Conservation (phyloP, 768 basidiomycete species). For the Coprinopsis strossmayeri region DNA sequence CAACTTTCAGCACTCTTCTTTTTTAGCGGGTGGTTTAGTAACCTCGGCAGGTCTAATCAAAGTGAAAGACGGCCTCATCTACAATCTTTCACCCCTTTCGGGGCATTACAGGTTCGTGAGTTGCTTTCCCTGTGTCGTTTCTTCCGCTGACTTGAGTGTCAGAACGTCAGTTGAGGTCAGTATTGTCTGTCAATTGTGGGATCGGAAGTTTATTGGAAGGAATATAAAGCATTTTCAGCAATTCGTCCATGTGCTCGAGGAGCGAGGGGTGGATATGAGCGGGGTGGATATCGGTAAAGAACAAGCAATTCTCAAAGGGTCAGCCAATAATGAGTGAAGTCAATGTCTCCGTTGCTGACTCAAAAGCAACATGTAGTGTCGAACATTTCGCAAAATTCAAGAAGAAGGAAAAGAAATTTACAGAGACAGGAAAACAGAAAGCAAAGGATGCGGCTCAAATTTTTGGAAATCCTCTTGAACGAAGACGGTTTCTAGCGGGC, state of each 20-base stretch:
- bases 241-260: constrained; percentile 45
- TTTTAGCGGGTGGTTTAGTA: constrained; percentile 50
- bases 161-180: constrained; percentile 50
- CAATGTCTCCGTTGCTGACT: not conserved
- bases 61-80: constrained; percentile 54
- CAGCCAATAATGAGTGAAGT: constrained; percentile 11
- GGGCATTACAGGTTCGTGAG: constrained; percentile 55
- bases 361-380: constrained; percentile 24
- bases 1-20: constrained; percentile 62
- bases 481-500: constrained; percentile 27
- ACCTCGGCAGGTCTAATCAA: constrained; percentile 63
- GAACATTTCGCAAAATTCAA: constrained; percentile 40
- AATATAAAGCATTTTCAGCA: constrained; percentile 46
- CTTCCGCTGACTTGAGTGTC: not conserved
- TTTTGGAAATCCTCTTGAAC: constrained; percentile 12
- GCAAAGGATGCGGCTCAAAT: constrained; percentile 20
- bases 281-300: constrained; percentile 58
- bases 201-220: not conserved
- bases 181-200: not conserved
- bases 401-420: constrained; percentile 28
- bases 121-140: not conserved
- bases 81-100: constrained; percentile 55
- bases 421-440: constrained; percentile 27
- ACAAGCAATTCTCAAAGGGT: constrained; percentile 53
- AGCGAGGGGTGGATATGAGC: constrained; percentile 50